Percentiles rank a stretch among this genome's conserved stretches.
phyloP scores from a whole-genome alignment of 352 stramenopile species.

The Pythium angustatum region DNA sequence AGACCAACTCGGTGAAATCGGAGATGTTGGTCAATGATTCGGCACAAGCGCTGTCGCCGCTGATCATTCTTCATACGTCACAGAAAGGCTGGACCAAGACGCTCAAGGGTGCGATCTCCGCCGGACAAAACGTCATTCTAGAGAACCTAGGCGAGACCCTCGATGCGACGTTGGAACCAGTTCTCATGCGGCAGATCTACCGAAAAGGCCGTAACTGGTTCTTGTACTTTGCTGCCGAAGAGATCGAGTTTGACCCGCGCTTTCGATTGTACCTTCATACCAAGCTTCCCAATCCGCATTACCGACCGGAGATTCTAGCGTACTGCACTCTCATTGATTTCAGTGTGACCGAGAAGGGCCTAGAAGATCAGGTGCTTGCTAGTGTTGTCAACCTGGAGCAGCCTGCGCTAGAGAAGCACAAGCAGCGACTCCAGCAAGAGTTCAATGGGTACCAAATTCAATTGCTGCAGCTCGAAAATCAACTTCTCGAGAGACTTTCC shows the following conservation, averaged over 20 bases:
- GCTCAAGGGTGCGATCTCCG: slow-evolving; percentile 72
- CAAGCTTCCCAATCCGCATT: slow-evolving; percentile 92
- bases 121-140: slow-evolving; percentile 84
- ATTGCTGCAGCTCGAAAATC: slow-evolving; percentile 86
- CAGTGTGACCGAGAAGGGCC: slow-evolving; percentile 89
- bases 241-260: slow-evolving; percentile 87
- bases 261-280: slow-evolving; percentile 92
- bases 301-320: slow-evolving; percentile 89
- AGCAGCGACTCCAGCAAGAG: slow-evolving; percentile 84
- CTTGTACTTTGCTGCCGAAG: slow-evolving; percentile 84
- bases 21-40: not conserved
- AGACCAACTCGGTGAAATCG: slow-evolving; percentile 3
- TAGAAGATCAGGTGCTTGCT: slow-evolving; percentile 90
- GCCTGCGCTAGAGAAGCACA: slow-evolving; percentile 85
- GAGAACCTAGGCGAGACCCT: slow-evolving; percentile 89
- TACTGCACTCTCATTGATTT: slow-evolving; percentile 95
- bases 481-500: slow-evolving; percentile 88
- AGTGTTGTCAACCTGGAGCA: slow-evolving; percentile 91
- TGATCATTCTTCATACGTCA: slow-evolving; percentile 73
- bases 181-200: slow-evolving; percentile 89
- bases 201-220: slow-evolving; percentile 89
- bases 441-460: slow-evolving; percentile 95
- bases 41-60: slow-evolving; percentile 19
- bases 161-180: slow-evolving; percentile 85
- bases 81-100: slow-evolving; percentile 80